These are phyloP conservation scores for Turritis glabra DNA, from an alignment of 345 rosid species.

Conservation along the genomic window DNA sequence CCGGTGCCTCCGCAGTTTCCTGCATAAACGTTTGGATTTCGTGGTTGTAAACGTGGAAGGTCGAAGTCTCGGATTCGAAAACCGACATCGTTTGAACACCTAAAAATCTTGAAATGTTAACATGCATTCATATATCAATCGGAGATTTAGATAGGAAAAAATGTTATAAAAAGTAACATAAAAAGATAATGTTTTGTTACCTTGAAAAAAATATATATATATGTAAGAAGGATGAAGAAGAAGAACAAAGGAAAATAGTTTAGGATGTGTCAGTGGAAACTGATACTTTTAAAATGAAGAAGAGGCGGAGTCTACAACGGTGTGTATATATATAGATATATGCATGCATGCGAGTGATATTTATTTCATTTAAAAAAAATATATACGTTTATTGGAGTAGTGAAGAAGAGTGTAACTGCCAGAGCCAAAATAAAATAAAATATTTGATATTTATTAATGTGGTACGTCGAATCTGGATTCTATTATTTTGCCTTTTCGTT, in stretches of 20 bases:
- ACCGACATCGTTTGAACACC: constrained; percentile 33
- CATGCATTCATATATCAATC: constrained; percentile 29
- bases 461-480: constrained; percentile 41
- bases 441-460: constrained; percentile 15
- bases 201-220: constrained; percentile 23
- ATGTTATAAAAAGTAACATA: neutral
- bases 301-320: constrained; percentile 41
- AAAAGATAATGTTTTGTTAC: constrained; percentile 17
- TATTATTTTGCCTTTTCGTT: constrained; percentile 19
- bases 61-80: constrained; percentile 33
- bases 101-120: constrained; percentile 9
- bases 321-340: neutral
- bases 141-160: neutral
- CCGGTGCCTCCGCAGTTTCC: neutral
- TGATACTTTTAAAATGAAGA: constrained; percentile 29
- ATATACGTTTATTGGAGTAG: neutral
- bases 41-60: constrained; percentile 23
- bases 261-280: constrained; percentile 29
- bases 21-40: constrained; percentile 20
- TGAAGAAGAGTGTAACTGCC: constrained; percentile 34
- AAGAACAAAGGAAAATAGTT: constrained; percentile 7
- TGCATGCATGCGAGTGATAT: constrained; percentile 31
- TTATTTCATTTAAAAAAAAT: neutral
- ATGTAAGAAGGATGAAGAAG: no score
- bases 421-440: neutral